These are phyloP conservation scores for Suillus fuscotomentosus DNA, from an alignment of 768 basidiomycete genomes.

Conservation along the genomic window DNA sequence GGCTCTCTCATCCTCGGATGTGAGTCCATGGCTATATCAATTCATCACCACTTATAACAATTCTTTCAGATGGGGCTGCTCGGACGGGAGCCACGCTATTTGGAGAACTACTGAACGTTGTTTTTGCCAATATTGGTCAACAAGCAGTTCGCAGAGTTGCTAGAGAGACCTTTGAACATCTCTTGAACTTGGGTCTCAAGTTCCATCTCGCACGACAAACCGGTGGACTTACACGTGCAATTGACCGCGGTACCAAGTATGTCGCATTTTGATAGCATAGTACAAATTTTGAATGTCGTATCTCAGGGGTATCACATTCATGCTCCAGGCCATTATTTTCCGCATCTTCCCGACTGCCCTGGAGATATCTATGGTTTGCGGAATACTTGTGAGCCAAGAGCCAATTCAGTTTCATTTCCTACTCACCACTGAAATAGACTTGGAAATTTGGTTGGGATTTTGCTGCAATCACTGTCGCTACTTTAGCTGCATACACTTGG, in stretches of 20 bases:
- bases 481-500: constrained; percentile 93
- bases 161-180: constrained; percentile 91
- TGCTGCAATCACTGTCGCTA: constrained; percentile 82
- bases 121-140: constrained; percentile 96
- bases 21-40: constrained; percentile 40
- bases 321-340: constrained; percentile 90
- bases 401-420: neutral
- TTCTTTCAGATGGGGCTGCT: constrained; percentile 76
- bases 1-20: constrained; percentile 92
- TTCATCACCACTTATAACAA: constrained; percentile 2
- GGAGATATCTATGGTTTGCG: constrained; percentile 96
- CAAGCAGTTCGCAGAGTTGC: constrained; percentile 93
- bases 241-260: constrained; percentile 97
- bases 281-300: neutral
- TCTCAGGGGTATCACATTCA: constrained; percentile 89
- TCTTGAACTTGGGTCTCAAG: constrained; percentile 85
- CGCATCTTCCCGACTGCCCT: constrained; percentile 94
- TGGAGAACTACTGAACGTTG: constrained; percentile 89
- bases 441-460: constrained; percentile 99
- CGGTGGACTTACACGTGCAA: constrained; percentile 92
- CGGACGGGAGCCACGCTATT: constrained; percentile 89
- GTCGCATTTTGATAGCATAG: constrained; percentile 12
- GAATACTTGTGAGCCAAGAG: constrained; percentile 72
- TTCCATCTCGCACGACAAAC: constrained; percentile 95
- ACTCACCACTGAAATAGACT: constrained; percentile 49